A percentile compares a stretch with the other conserved stretches of the same genome.
Conservation (phyloP, 2,329 filamentous ascomycete species). For the Ophiognomonia clavigignenti-juglandacearum region DNA sequence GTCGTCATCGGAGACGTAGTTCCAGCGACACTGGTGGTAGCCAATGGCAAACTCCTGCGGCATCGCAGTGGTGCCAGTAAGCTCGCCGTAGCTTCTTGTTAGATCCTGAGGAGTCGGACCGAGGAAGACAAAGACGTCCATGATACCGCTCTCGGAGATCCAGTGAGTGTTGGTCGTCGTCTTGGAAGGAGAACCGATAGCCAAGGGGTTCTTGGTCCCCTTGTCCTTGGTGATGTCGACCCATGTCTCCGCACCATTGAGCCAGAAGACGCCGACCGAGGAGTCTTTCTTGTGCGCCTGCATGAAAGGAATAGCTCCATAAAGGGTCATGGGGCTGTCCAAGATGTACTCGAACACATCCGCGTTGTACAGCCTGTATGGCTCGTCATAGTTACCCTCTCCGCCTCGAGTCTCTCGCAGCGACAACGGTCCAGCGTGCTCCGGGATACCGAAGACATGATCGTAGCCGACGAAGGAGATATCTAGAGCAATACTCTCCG, state of each 20-base stretch:
- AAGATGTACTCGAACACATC: constrained; percentile 98
- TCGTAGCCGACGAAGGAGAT: constrained; percentile 89
- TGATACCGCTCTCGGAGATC: constrained; percentile 86
- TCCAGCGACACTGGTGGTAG: constrained; percentile 98
- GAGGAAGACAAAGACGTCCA: constrained; percentile 93
- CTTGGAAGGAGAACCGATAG: constrained; percentile 63
- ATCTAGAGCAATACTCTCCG: constrained; percentile 86
- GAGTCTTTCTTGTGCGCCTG: constrained; percentile 93
- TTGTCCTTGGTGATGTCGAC: constrained; percentile 85
- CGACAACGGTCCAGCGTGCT: constrained; percentile 84
- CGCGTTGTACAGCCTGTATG: constrained; percentile 91
- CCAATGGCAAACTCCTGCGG: constrained; percentile 89
- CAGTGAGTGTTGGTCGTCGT: constrained; percentile 87
- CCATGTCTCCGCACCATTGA: constrained; percentile 97
- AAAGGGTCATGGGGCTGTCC: constrained; percentile 96
- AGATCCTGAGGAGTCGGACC: constrained; percentile 82
- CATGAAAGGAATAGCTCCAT: constrained; percentile 97
- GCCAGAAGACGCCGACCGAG: constrained; percentile 93
- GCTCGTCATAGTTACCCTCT: constrained; percentile 77
- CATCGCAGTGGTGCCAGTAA: constrained; percentile 87
- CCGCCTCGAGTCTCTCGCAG: constrained; percentile 88
- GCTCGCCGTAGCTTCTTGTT: constrained; percentile 75
- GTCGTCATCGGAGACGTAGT: constrained; percentile 95
- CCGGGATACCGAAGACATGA: constrained; percentile 90
- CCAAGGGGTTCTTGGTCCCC: constrained; percentile 67